Conservation (phyloP, 2,329 filamentous ascomycete genomes). For the Colletotrichum lini region DNA sequence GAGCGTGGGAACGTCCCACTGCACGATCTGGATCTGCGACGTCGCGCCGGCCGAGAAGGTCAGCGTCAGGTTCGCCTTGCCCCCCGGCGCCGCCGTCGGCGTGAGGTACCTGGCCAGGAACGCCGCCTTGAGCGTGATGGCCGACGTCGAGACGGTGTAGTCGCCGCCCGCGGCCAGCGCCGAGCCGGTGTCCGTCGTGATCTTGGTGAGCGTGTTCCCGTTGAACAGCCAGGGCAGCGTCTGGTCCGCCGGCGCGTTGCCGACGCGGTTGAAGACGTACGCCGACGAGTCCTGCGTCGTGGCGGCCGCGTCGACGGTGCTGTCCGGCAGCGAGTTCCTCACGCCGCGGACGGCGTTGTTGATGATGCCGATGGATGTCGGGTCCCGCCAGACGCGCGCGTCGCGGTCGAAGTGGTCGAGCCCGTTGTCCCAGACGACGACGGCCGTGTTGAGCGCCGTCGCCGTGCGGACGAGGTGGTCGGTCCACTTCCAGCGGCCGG, state of each 20-base stretch:
- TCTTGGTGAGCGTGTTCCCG: conserved; percentile 63
- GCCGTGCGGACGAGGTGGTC: conserved; percentile 67
- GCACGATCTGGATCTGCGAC: conserved; percentile 63
- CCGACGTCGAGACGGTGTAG: conserved; percentile 61
- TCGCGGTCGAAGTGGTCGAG: conserved; percentile 67
- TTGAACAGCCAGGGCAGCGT: conserved; percentile 67
- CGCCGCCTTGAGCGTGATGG: conserved; percentile 61
- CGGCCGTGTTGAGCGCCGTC: conserved; percentile 63
- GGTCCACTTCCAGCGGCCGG: conserved; percentile 71
- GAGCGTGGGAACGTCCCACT: conserved; percentile 65
- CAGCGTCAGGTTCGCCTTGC: conserved; percentile 65
- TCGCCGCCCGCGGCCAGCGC: conserved; percentile 56
- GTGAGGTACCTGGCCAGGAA: conserved; percentile 64
- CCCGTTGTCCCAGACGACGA: conserved; percentile 73
- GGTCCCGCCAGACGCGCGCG: conserved; percentile 65
- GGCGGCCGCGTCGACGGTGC: conserved; percentile 62
- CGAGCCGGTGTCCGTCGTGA: conserved; percentile 48
- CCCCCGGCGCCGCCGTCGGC: conserved; percentile 57
- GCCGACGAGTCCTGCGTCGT: conserved; percentile 65
- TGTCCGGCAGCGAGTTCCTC: conserved; percentile 64
- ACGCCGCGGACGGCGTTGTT: conserved; percentile 59
- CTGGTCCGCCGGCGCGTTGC: conserved; percentile 57
- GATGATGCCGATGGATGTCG: conserved; percentile 62
- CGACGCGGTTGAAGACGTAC: conserved; percentile 68
- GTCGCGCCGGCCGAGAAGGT: conserved; percentile 66